A percentile compares a stretch with the other conserved stretches of the same genome.
Conservation (phyloP, 768 basidiomycete species). For the Tricholoma sp. region DNA sequence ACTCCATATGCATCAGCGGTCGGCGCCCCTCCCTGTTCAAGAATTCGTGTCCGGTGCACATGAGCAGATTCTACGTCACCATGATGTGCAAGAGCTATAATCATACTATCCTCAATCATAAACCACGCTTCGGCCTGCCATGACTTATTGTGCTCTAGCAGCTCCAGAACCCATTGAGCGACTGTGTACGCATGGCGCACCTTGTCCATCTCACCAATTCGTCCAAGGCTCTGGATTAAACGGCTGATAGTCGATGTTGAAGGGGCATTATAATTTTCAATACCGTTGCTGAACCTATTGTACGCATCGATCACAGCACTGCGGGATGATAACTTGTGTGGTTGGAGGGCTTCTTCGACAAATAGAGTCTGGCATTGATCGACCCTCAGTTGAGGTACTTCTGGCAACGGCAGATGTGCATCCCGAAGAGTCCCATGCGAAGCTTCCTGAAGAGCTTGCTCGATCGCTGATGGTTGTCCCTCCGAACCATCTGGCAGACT, state of each 20-base stretch:
- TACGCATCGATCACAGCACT: constrained; percentile 40
- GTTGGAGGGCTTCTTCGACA: background rate
- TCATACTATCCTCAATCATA: constrained; percentile 82
- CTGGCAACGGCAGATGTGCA: constrained; percentile 8
- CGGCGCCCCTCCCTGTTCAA: constrained; percentile 73
- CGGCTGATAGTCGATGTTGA: constrained; percentile 46
- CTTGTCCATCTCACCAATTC: constrained; percentile 53
- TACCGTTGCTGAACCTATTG: constrained; percentile 39
- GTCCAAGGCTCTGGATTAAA: constrained; percentile 67
- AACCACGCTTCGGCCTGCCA: constrained; percentile 65
- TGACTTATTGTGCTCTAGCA: constrained; percentile 36
- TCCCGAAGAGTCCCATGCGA: constrained; percentile 3
- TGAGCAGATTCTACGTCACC: constrained; percentile 80
- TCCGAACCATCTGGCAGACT: constrained; percentile 19
- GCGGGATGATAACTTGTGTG: constrained; percentile 8
- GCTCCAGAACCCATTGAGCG: constrained; percentile 56
- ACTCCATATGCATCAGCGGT: constrained; percentile 90
- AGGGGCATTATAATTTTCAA: constrained; percentile 45
- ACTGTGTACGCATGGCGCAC: constrained; percentile 62
- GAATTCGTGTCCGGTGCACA: constrained; percentile 70
- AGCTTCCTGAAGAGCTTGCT: constrained; percentile 13
- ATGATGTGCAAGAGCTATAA: constrained; percentile 77
- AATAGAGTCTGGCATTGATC: constrained; percentile 6
- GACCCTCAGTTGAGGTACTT: constrained; percentile 1
- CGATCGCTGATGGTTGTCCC: constrained; percentile 14